Evolutionary conservation across 2,329 filamentous ascomycete genomes (phyloP), one percentile per base, ranked within the genome.

Genomic region (Dactylonectria macrodidyma): DNA sequence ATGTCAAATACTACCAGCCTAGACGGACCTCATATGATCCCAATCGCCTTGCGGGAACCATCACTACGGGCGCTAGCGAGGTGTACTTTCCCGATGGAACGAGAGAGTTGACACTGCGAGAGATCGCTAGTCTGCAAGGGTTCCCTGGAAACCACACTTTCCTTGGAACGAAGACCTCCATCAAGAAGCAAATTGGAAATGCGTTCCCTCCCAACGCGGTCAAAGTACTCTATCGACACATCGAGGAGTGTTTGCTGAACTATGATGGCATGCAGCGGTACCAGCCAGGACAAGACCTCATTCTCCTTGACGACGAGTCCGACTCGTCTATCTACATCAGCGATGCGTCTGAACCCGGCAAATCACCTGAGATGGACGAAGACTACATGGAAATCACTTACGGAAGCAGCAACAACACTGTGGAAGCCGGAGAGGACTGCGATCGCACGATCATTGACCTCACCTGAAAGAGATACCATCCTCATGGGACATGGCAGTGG

Each of bases 141-240:
- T 96, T 96, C 59, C 92, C 92, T 0, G 67, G 80, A 0, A 76
- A 81, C 2, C 91, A 93, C 76, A 77, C 78, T 0, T 95, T 95
- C 74, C 68, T 81, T 0, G 81, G 80, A 0, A 82, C 78, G 0
- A 77, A 79, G 19, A 80, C 78, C 1, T 78, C 76, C 14, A 81
- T 88, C 16, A 87, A 87, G 71, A 87, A 84, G 69, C 92, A 95
- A 77, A 93, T 95, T 69, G 93, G 93, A 0, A 95, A 96, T 74
- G 93, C 93, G 0, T 94, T 95, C 16, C 92, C 94, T 0, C 89
- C 93, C 0, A 81, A 81, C 33, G 85, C 87, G 0, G 89, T 89
- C 3, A 79, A 80, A 30, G 79, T 84, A 0, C 73, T 90, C 0
- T 89, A 86, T 68, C 75, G 77, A n/a, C 85, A 88, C 56, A 73